Percentiles rank a stretch among this genome's conserved stretches.
Evolutionary conservation across 176 grass and related monocot species (phyloP).

Genomic region (Oryza australiensis): DNA sequence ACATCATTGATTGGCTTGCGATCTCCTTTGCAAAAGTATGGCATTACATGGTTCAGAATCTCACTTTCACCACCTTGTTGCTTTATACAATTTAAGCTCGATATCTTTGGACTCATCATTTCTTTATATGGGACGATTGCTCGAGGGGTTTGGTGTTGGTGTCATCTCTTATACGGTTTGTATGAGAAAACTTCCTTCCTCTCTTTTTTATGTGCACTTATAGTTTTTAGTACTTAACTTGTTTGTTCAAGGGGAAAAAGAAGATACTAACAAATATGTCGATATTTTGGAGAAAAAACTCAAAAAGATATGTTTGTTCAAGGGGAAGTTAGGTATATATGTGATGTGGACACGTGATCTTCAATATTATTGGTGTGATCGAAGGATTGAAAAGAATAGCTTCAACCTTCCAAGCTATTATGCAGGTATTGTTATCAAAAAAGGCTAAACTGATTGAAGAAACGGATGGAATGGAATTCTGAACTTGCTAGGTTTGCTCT

Average conservation of each 20-base stretch:
- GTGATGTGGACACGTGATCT: too few species aligned
- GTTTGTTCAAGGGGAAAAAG: not conserved
- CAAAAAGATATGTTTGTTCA: too few species aligned
- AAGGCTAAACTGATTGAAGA: too few species aligned
- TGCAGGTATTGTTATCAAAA: too few species aligned
- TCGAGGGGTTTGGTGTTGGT: slow-evolving; percentile 94
- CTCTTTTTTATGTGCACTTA: not conserved
- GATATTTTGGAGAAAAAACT: not conserved
- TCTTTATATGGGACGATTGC: slow-evolving; percentile 89
- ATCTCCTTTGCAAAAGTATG: slow-evolving; percentile 93
- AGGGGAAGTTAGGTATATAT: too few species aligned
- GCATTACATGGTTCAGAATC: not conserved
- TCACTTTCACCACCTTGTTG: not conserved
- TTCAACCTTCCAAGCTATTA: too few species aligned
- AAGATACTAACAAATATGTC: not conserved
- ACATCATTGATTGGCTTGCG: slow-evolving; percentile 94
- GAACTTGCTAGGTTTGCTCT: too few species aligned
- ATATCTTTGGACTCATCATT: slow-evolving; percentile 67
- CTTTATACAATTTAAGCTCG: not conserved
- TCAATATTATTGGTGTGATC: too few species aligned
- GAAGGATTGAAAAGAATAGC: too few species aligned
- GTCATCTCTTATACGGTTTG: slow-evolving; percentile 84
- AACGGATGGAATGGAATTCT: too few species aligned
- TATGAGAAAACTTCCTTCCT: not conserved
- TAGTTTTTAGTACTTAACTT: not conserved